phyloP scores from a whole-genome alignment of 768 basidiomycete species.

The Ramaria rubella region DNA sequence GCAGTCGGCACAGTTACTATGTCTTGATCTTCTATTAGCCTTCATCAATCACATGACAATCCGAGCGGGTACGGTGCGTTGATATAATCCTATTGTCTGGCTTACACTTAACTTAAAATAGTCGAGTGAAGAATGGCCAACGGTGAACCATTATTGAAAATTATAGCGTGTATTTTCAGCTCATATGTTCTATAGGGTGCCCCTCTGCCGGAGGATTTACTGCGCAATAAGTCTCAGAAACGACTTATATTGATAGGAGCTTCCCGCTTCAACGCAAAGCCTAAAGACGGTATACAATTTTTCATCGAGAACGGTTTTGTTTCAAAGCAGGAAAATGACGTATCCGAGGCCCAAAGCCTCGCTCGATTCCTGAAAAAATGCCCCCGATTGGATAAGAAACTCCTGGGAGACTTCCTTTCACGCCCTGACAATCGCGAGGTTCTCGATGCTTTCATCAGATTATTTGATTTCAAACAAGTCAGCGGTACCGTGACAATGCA shows the following conservation, averaged over 20 bases:
- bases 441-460: constrained; percentile 76
- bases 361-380: constrained; percentile 83
- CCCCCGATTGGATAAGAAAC: constrained; percentile 82
- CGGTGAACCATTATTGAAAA: constrained; percentile 50
- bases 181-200: constrained; percentile 38
- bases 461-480: constrained; percentile 88
- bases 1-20: constrained; percentile 76
- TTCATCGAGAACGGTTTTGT: constrained; percentile 92
- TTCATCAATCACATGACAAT: constrained; percentile 86
- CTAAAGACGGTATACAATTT: constrained; percentile 84
- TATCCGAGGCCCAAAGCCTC: constrained; percentile 59
- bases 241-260: constrained; percentile 80
- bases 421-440: constrained; percentile 81
- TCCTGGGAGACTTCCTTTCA: constrained; percentile 90
- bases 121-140: constrained; percentile 52
- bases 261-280: constrained; percentile 84
- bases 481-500: constrained; percentile 21
- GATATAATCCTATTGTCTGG: not conserved
- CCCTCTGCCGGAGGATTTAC: constrained; percentile 49
- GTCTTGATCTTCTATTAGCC: constrained; percentile 78
- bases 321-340: constrained; percentile 23
- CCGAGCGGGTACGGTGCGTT: constrained; percentile 46
- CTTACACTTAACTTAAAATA: constrained; percentile 20
- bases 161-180: not conserved
- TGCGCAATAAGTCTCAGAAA: constrained; percentile 75